Base-by-base conservation (phyloP, 257 asterid species). In the Salvia rosmarinus region DNA sequence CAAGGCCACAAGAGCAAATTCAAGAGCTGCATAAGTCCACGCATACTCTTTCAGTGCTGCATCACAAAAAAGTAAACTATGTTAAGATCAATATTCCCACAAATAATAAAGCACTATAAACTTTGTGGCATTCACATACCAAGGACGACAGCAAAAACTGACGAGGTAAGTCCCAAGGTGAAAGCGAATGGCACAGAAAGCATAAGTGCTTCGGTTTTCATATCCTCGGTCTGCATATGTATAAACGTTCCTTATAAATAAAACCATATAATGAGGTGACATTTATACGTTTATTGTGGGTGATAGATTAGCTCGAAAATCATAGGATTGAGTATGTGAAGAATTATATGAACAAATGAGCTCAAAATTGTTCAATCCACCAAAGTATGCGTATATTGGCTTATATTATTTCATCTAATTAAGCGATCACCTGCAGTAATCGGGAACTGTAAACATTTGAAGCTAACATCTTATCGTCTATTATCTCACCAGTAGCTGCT, bases 1-100 rank as follows among this genome's bases (percentile, higher is more conserved):
- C 77, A 84, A 56, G 68, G 95, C 92, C 57, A 87, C 82, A 34
- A 94, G 86, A 0, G 83, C 92, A 72, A 94, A 94, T 73, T 94
- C 96, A 25, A 94, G 82, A 74, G 96, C 95, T 14, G 96, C 91
- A 47, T 81, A 94, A 9, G 95, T 89, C 96, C 96, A 91, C 79
- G 82, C 70, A 75, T 87, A 85, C 83, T 89, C 96, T 81, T 74
- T 85, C 28, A 79, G 79, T 34, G 98, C 96, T 94, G 98, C 85
- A 85, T 62, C 50, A 58, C 51, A 77, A 70, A 73, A 67, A n/a
- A n/a, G n/a, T 19, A 73, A 13, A 77, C 37, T 43, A 59, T 21
- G 50, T 62, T 50, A 69, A 56, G 70, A 68, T 40, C 58, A 60
- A 73, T 40, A 47, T 56, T 55, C 43, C 63, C 13, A 51, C 39